Base-by-base conservation (phyloP, 139 green algal species). In the Chlorella sp. region DNA sequence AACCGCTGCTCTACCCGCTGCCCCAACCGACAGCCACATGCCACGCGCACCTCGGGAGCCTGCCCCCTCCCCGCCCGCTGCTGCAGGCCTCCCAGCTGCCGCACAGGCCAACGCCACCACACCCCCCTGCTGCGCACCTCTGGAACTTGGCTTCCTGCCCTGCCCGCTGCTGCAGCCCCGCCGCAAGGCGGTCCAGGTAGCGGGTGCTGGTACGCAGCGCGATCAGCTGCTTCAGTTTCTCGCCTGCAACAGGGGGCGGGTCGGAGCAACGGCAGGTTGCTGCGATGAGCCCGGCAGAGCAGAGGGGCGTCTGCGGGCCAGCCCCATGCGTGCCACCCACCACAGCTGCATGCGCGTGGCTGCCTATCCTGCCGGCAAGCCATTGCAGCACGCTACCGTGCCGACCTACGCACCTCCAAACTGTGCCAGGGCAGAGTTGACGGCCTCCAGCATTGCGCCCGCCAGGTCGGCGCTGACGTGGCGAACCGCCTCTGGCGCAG, bases 91-190 rank as follows among this genome's bases (percentile, higher is more conserved):
- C 13, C 64, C 64, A 70, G 6, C 28, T 32, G 64, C 30, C 5
- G 36, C 7, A 7, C 69, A 16, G 20, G 58, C 26, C 8, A 54
- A 11, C 46, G 46, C 46, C 8, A 54, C 46, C 46, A 54, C 46
- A 54, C 8, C 8, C 46, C 8, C 38, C 28, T 1, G 3, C 4
- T 24, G 22, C 48, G 1, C 41, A 81, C 73, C 64, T 68, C 0
- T 64, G 38, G 17, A 87, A 83, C 72, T 90, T 90, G 38, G 41
- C 83, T 64, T 88, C 87, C 82, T 88, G 75, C 28, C 46, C 75
- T 28, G 34, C 70, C 67, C 78, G 76, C 32, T 77, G 51, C 40
- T 75, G 67, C 72, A 90, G 40, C 56, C 36, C 30, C 9, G 82
- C 58, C 34, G 43, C 76, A 51, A 86, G 43, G 0, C 87, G 83